Percentiles rank a stretch among this genome's conserved stretches.
Evolutionary conservation across 2,329 filamentous ascomycete genomes (phyloP).

Genomic region (Trichoderma sp.): DNA sequence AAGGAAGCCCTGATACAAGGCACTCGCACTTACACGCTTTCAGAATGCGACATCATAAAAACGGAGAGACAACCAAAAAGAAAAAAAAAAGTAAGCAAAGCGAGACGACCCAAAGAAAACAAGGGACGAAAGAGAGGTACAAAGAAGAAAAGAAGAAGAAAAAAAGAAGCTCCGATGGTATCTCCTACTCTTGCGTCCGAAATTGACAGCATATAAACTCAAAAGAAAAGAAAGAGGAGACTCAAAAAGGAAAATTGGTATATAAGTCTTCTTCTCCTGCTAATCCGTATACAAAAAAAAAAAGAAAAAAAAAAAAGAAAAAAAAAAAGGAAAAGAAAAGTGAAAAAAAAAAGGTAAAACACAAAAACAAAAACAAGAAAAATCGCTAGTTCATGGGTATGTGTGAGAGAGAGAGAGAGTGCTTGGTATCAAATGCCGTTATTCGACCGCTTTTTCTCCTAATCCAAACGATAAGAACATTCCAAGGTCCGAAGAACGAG

Average conservation of each 20-base stretch:
- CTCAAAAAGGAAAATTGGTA: conserved; percentile 5
- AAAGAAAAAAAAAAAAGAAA: not conserved
- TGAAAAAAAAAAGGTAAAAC: not conserved
- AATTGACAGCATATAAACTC: conserved; percentile 9
- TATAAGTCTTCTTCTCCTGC: not conserved
- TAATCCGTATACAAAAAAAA: not conserved
- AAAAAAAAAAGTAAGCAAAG: not conserved
- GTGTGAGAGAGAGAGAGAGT: conserved; percentile 11
- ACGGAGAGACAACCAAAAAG: not conserved
- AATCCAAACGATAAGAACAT: conserved; percentile 4
- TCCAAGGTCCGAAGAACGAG: not conserved
- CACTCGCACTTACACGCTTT: not conserved
- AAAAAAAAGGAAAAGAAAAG: not conserved
- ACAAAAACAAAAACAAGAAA: not conserved
- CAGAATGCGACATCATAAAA: not conserved
- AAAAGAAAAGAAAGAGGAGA: not conserved
- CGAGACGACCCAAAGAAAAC: not conserved
- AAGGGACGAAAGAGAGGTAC: not conserved
- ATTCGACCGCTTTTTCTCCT: conserved; percentile 5
- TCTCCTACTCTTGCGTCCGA: conserved; percentile 21
- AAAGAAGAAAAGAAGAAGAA: not conserved
- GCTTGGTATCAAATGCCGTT: conserved; percentile 17
- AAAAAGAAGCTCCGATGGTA: conserved; percentile 14
- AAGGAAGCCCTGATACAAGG: not conserved
- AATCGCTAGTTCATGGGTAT: conserved; percentile 12